Evolutionary conservation across 176 grass and related monocot genomes (phyloP).

Genomic region (Poa annua): DNA sequence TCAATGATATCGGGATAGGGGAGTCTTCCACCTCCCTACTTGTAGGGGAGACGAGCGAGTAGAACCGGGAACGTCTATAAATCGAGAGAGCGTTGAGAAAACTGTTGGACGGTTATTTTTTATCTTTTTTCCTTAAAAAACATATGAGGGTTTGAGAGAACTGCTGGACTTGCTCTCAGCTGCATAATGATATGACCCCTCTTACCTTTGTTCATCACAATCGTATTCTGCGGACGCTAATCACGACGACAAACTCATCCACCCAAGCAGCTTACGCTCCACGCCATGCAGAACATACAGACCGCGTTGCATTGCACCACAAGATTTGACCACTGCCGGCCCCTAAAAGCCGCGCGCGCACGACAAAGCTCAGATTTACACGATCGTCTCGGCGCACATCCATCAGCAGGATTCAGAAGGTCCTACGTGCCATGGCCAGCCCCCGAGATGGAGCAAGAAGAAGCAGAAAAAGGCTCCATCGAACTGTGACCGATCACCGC

Average conservation of each 20-base stretch:
- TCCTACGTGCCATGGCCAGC: not conserved
- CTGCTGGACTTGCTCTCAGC: no score
- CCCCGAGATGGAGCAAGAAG: not conserved
- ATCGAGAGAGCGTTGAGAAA: no score
- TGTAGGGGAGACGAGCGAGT: no score
- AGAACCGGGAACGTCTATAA: no score
- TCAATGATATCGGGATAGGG: no score
- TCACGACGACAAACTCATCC: not conserved
- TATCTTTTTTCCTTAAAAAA: no score
- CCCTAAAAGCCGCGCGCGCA: slow-evolving; percentile 33
- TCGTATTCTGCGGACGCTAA: no score
- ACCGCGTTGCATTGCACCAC: slow-evolving; percentile 29
- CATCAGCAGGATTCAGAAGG: not conserved
- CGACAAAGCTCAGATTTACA: not conserved
- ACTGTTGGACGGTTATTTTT: no score
- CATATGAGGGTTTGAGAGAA: no score
- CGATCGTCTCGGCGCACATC: not conserved
- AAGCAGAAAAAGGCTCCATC: not conserved
- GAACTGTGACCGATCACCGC: slow-evolving; percentile 12
- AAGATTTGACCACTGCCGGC: slow-evolving; percentile 42
- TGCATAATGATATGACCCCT: no score
- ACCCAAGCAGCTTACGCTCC: not conserved
- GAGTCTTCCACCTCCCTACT: no score
- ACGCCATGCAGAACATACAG: slow-evolving; percentile 13
- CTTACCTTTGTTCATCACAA: no score